Evolutionary conservation across 768 basidiomycete species (phyloP).

Genomic region (Psilocybe cyanescens): DNA sequence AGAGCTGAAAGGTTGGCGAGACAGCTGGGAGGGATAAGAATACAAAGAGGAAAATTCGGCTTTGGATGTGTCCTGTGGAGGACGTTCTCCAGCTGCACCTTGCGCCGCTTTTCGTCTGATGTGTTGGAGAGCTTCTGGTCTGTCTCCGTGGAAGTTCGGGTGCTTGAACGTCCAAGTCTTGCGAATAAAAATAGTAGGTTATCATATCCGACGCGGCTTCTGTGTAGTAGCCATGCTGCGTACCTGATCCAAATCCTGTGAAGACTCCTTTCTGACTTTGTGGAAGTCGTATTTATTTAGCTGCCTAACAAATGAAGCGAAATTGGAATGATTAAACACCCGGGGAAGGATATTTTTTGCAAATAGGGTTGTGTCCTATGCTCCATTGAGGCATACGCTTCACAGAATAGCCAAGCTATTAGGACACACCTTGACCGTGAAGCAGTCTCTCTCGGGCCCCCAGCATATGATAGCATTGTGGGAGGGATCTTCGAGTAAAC

Average conservation of each 20-base stretch:
- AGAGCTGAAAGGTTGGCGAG: not conserved
- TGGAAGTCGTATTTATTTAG: slow-evolving; percentile 97
- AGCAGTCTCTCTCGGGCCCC: slow-evolving; percentile 84
- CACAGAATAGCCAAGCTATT: not conserved
- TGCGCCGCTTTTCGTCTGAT: slow-evolving; percentile 59
- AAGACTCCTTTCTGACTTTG: slow-evolving; percentile 88
- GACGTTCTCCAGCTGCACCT: slow-evolving; percentile 32
- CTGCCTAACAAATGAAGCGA: slow-evolving; percentile 90
- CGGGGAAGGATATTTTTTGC: slow-evolving; percentile 88
- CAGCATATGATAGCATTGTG: slow-evolving; percentile 79
- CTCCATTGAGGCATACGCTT: not conserved
- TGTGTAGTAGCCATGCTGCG: slow-evolving; percentile 20
- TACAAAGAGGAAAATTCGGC: slow-evolving; percentile 25
- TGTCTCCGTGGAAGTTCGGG: slow-evolving; percentile 59
- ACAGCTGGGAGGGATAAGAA: slow-evolving; percentile 14
- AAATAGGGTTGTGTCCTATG: slow-evolving; percentile 89
- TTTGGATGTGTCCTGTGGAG: not conserved
- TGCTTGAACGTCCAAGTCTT: slow-evolving; percentile 63
- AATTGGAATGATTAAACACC: slow-evolving; percentile 95
- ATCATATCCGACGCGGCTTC: not conserved
- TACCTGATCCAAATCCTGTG: slow-evolving; percentile 67
- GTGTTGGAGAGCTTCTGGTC: slow-evolving; percentile 57
- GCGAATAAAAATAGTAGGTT: not conserved
- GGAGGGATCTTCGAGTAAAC: slow-evolving; percentile 85
- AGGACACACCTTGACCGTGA: slow-evolving; percentile 75